These are phyloP conservation scores for Hibiscus trionum DNA, from an alignment of 345 rosid species.

Conservation along the genomic window DNA sequence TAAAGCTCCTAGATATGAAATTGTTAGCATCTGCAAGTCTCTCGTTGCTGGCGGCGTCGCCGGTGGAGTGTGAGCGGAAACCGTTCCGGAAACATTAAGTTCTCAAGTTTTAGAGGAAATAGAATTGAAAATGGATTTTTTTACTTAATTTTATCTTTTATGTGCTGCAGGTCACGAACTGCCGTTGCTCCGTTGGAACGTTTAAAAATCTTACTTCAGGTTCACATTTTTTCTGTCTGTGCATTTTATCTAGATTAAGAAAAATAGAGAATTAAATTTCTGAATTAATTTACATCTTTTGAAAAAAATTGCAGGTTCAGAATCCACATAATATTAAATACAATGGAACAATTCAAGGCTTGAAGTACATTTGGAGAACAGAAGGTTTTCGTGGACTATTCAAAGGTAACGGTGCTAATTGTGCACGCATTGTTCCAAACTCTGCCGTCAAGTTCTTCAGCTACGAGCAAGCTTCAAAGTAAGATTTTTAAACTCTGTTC, in stretches of 20 bases:
- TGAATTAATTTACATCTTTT: background rate
- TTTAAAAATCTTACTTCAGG: constrained; percentile 94
- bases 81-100: background rate
- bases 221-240: constrained; percentile 12
- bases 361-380: constrained; percentile 93
- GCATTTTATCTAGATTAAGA: background rate
- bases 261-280: background rate
- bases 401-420: constrained; percentile 93
- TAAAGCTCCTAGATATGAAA: constrained; percentile 67
- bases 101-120: background rate
- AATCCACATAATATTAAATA: constrained; percentile 86
- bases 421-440: constrained; percentile 96
- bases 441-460: constrained; percentile 98
- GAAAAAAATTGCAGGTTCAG: constrained; percentile 51
- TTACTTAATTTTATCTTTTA: background rate
- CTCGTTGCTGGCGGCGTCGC: constrained; percentile 94
- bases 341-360: constrained; percentile 85
- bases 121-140: background rate
- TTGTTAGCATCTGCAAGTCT: constrained; percentile 83
- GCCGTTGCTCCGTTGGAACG: constrained; percentile 98
- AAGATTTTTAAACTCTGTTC: constrained; percentile 16
- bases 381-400: constrained; percentile 92
- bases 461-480: constrained; percentile 95
- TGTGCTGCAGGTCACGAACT: constrained; percentile 69
- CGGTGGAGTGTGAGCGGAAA: constrained; percentile 72